Evolutionary conservation across 179 eudicot species (phyloP).

Genomic region (Dionaea muscipula): DNA sequence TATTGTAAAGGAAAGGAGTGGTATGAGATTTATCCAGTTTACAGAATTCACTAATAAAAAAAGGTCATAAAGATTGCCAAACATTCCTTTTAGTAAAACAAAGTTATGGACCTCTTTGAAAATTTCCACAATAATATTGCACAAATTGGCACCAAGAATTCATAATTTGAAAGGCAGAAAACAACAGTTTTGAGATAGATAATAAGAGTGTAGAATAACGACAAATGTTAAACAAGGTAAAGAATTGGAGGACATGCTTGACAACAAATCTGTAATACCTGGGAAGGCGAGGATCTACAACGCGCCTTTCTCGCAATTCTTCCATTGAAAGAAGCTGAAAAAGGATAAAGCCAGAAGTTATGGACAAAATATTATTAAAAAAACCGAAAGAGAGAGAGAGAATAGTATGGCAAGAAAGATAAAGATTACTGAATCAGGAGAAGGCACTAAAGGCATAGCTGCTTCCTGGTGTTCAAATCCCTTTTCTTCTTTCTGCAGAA

Average conservation of each 20-base stretch:
- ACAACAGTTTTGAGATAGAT: too few species aligned
- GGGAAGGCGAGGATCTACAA: slow-evolving; percentile 84
- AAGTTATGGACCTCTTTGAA: too few species aligned
- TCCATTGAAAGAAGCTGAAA: slow-evolving; percentile 75
- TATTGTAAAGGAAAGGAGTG: too few species aligned
- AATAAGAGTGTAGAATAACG: not conserved
- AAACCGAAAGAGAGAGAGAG: too few species aligned
- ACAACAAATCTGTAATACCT: slow-evolving; percentile 26
- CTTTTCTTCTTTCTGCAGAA: slow-evolving; percentile 57
- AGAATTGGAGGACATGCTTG: not conserved
- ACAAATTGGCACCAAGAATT: too few species aligned
- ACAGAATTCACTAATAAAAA: too few species aligned
- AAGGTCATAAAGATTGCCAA: too few species aligned
- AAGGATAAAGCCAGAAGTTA: not conserved
- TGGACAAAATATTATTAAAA: too few species aligned
- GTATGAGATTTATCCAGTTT: too few species aligned
- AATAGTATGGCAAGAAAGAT: not conserved
- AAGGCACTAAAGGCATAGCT: slow-evolving; percentile 57
- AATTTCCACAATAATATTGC: too few species aligned
- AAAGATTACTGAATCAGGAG: slow-evolving; percentile 54
- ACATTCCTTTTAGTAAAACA: too few species aligned
- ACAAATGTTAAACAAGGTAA: not conserved
- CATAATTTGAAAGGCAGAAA: too few species aligned
- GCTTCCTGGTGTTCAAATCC: slow-evolving; percentile 79
- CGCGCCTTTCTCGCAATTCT: slow-evolving; percentile 72